Evolutionary conservation across 129 eudicot genomes (phyloP), one percentile per base, ranked within the genome.

Genomic region (Flaveria bidentis): DNA sequence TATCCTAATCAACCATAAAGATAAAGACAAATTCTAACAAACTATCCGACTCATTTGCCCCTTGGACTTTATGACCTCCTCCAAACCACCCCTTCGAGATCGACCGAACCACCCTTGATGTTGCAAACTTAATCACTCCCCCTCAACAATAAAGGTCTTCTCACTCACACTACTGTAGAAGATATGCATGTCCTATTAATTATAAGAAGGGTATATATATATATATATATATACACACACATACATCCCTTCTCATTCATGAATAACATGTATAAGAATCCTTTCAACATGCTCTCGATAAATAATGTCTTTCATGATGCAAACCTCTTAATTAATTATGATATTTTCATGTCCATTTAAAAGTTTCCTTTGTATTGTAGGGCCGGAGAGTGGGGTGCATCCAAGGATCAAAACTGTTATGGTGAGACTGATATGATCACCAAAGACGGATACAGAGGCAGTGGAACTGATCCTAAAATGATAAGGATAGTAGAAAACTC

Each of bases 331-430:
- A 60, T 25, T 23, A 12, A 12, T 25, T 60, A 60, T 60, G 41
- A 4, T 60, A 25, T 11, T 58, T 12, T 23, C 26, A 18, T 53
- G 56, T 52, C 58, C 36, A 67, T 56, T 62, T 71, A 22, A 52
- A 64, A 73, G 53, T 25, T 61, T 74, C 20, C 22, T 18, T 50
- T 9, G 4, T 76, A 36, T 46, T 69, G 61, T 76, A 91, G 97
- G 86, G 91, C 86, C 7, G 81, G 76, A 60, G 97, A 92, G 66
- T 92, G 97, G 97, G 97, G 96, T 63, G 82, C 78, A 56, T 62
- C 85, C 16, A 41, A n/a, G 2, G 87, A 76, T 18, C 80, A 46
- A 51, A 92, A 81, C 5, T 92, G 97, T 75, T 85, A 89, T 55
- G 73, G 63, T 26, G 97, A 92, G 74, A 87, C 89, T 0, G 78